Base-by-base conservation (phyloP, 805 yeast species). In the Candida glaebosa region DNA sequence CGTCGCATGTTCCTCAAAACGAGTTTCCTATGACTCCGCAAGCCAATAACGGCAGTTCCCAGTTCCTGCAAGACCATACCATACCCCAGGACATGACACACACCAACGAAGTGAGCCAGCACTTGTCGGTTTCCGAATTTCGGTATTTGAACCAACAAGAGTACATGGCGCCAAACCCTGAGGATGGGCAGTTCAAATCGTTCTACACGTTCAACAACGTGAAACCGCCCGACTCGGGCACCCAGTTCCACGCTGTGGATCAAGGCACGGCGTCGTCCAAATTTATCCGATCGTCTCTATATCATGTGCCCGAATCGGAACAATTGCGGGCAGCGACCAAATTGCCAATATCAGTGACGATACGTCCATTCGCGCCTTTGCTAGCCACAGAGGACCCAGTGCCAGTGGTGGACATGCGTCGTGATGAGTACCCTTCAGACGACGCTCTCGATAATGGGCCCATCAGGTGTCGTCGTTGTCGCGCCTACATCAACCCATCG, bases 381-480 rank as follows among this genome's bases (percentile, higher is more conserved):
- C 62, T 68, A 24, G 58, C 63, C 5, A 59, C 69, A 1, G 77
- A 74, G 37, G 82, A 75, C 12, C 78, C 76, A 2, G 76, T 89
- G 2, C 95, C 96, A 0, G 71, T 74, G 3, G 81, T 83, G 4
- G 90, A 87, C 55, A 76, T 78, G 66, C 63, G 71, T 18, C 32
- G 39, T 15, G 18, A 17, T 31, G 32, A 36, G 6, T 26, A 15
- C 15, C 39, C 39, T 9, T 14, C 36, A 3, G 44, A 47, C 3
- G 57, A 53, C 20, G 56, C 58, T 1, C 47, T 57, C 34, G 72
- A 65, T 38, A 52, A 58, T 18, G 87, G 88, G 1, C 95, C 96
- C 0, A 82, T 95, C 25, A 77, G 99, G 51, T 93, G 99, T 64
- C 77, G 79, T 50, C 82, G 98, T 47, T 93, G 99, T 65, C 78